phyloP scores from a whole-genome alignment of 1,284 basidiomycete species.

The Chiua sp. region DNA sequence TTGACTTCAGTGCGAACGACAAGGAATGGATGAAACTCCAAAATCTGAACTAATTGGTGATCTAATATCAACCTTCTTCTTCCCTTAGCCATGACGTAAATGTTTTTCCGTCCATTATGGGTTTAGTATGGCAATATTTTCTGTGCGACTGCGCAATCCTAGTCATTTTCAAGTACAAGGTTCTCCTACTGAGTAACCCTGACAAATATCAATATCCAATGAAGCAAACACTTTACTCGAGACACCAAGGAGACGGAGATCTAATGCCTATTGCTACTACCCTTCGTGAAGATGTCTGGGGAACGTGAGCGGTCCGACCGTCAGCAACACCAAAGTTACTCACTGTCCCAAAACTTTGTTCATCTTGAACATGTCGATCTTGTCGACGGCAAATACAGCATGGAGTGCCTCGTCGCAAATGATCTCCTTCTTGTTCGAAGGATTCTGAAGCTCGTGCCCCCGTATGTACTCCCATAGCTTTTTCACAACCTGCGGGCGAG shows the following conservation, averaged over 20 bases:
- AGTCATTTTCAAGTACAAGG: constrained; percentile 8
- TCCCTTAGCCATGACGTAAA: too few species aligned
- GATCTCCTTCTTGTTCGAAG: constrained; percentile 79
- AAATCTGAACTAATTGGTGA: constrained; percentile 59
- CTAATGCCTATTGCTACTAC: constrained; percentile 14
- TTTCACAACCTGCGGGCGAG: constrained; percentile 90
- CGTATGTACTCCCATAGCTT: constrained; percentile 89
- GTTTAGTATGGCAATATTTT: constrained; percentile 9
- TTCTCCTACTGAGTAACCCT: background rate
- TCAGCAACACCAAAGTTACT: constrained; percentile 36
- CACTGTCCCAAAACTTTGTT: constrained; percentile 82
- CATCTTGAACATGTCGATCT: constrained; percentile 89
- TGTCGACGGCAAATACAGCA: constrained; percentile 76
- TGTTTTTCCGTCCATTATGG: background rate
- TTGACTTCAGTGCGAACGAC: constrained; percentile 80
- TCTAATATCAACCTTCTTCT: constrained; percentile 1
- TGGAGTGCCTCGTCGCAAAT: constrained; percentile 75
- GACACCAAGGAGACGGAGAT: constrained; percentile 7
- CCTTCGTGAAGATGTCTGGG: constrained; percentile 40
- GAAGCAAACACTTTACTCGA: background rate
- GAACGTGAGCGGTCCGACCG: constrained; percentile 1
- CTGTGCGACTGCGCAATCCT: background rate
- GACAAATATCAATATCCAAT: background rate
- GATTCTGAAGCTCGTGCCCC: constrained; percentile 78
- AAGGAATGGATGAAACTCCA: constrained; percentile 85